These are phyloP conservation scores for Penicillium malachiteum DNA, from an alignment of 495 filamentous ascomycete genomes.

Conservation along the genomic window DNA sequence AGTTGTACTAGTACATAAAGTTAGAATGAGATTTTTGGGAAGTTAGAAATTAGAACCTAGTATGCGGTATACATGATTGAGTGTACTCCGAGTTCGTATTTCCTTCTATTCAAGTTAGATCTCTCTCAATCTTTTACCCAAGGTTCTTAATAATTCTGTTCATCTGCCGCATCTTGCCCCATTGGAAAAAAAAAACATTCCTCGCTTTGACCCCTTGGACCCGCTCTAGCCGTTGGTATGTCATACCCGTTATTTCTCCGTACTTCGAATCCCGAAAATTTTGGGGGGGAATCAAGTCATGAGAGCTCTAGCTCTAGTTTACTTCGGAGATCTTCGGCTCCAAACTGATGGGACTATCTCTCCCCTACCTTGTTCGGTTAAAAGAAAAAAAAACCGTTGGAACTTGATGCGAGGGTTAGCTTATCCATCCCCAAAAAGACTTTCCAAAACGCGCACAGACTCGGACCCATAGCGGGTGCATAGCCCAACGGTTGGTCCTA, in stretches of 20 bases:
- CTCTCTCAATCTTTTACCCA: too few species aligned
- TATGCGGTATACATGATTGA: background rate
- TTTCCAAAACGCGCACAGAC: slow-evolving; percentile 20
- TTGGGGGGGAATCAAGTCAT: background rate
- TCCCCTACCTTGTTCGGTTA: slow-evolving; percentile 7
- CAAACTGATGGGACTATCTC: slow-evolving; percentile 9
- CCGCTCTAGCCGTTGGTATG: slow-evolving; percentile 7
- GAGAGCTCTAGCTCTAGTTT: background rate
- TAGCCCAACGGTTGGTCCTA: slow-evolving; percentile 23
- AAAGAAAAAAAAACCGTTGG: background rate
- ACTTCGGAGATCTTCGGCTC: slow-evolving; percentile 3
- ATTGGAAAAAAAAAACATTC: background rate
- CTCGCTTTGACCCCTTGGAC: slow-evolving; percentile 7
- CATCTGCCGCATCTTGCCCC: background rate
- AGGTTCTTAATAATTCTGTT: too few species aligned
- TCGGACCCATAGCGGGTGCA: slow-evolving; percentile 19
- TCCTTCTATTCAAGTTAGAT: too few species aligned
- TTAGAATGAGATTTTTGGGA: background rate
- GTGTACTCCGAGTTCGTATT: too few species aligned
- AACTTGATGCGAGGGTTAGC: too few species aligned
- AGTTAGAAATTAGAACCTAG: background rate
- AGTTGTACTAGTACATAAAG: too few species aligned
- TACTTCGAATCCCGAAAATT: background rate
- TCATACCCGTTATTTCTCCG: slow-evolving; percentile 4
- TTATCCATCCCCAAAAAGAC: background rate